Conservation (phyloP, 352 stramenopile genomes). For the Phytophthora litchii region DNA sequence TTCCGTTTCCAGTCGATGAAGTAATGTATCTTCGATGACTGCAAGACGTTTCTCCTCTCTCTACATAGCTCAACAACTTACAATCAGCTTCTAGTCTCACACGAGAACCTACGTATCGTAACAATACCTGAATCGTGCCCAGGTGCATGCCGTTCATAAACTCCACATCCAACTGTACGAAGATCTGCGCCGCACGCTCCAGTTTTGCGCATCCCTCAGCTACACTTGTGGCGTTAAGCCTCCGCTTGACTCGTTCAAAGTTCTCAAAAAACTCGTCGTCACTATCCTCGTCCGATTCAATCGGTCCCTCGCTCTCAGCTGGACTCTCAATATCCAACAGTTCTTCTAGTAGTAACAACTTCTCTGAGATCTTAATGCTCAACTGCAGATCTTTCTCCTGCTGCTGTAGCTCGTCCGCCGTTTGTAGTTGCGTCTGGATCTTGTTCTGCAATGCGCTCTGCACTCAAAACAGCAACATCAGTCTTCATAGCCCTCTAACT, state of each 20-base stretch:
- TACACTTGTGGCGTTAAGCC: constrained; percentile 36
- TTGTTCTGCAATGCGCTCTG: constrained; percentile 57
- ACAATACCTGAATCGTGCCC: constrained; percentile 64
- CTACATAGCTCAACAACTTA: constrained; percentile 28
- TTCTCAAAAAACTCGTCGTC: constrained; percentile 83
- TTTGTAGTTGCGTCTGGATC: constrained; percentile 57
- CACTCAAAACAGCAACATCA: constrained; percentile 7
- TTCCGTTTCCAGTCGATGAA: constrained; percentile 81
- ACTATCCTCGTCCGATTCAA: constrained; percentile 35
- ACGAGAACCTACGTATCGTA: not conserved
- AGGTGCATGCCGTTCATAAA: constrained; percentile 78
- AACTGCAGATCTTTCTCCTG: constrained; percentile 58
- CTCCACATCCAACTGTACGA: constrained; percentile 81
- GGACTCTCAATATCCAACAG: constrained; percentile 69
- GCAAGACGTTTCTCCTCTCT: constrained; percentile 74
- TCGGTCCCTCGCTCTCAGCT: constrained; percentile 27
- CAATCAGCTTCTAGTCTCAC: not conserved
- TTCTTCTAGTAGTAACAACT: constrained; percentile 75
- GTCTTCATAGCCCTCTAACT: not conserved
- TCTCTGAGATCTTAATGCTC: constrained; percentile 78
- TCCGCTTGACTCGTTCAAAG: constrained; percentile 61
- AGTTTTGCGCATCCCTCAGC: constrained; percentile 73
- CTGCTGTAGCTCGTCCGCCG: constrained; percentile 49
- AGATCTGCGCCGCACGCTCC: constrained; percentile 72
- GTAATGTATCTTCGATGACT: constrained; percentile 71